A percentile compares a stretch with the other conserved stretches of the same genome.
Evolutionary conservation across 2,329 filamentous ascomycete species (phyloP).

Genomic region (Aureobasidium subglaciale): DNA sequence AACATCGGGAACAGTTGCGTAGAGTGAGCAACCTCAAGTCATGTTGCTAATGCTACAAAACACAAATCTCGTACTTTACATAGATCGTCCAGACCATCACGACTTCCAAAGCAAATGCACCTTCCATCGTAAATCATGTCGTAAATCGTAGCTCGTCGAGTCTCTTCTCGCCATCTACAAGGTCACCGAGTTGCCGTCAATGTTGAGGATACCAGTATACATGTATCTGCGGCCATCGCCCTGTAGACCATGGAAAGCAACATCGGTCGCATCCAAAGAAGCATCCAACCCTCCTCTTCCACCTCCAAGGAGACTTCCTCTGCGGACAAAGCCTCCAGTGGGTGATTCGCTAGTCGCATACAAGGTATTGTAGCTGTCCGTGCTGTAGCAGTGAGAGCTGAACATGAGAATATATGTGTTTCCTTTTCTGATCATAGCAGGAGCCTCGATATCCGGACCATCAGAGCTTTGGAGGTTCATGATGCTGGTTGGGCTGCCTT

Average conservation of each 20-base stretch:
- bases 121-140: not conserved
- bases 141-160: not conserved
- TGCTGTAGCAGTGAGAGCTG: constrained; percentile 24
- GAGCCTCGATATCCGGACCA: constrained; percentile 25
- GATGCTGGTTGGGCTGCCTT: constrained; percentile 19
- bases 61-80: not conserved
- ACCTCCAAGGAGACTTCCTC: constrained; percentile 13
- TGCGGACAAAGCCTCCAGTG: constrained; percentile 16
- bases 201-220: constrained; percentile 17
- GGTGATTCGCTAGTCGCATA: constrained; percentile 18
- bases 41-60: too few species aligned
- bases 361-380: constrained; percentile 23
- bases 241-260: constrained; percentile 23
- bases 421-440: constrained; percentile 20
- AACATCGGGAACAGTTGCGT: too few species aligned
- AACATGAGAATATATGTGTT: constrained; percentile 28
- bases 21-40: too few species aligned
- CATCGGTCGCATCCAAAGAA: constrained; percentile 17
- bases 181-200: constrained; percentile 7
- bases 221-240: constrained; percentile 17
- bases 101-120: not conserved
- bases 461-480: constrained; percentile 23
- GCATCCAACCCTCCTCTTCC: constrained; percentile 20
- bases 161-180: not conserved
- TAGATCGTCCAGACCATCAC: too few species aligned